These are phyloP conservation scores for Samsoniella hepiali DNA, from an alignment of 2,329 filamentous ascomycete genomes.

Conservation along the genomic window DNA sequence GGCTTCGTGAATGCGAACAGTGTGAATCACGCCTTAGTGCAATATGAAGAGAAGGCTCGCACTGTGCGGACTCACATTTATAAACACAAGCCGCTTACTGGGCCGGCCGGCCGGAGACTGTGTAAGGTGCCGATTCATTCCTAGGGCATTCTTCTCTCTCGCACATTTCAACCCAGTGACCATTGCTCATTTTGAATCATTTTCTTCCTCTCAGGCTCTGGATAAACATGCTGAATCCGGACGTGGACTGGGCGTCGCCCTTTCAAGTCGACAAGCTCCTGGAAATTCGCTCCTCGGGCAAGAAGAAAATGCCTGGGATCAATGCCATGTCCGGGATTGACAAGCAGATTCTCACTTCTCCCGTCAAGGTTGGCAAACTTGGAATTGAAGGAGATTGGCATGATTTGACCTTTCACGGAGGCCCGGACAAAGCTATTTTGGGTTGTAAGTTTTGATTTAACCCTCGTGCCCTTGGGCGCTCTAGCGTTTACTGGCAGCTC, in stretches of 20 bases:
- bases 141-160: neutral
- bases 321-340: conserved; percentile 55
- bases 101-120: neutral
- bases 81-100: neutral
- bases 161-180: neutral
- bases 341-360: conserved; percentile 44
- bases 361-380: conserved; percentile 43
- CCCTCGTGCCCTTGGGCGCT: neutral
- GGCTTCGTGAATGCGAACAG: neutral
- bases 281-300: conserved; percentile 55
- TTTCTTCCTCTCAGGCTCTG: neutral
- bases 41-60: neutral
- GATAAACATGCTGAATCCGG: conserved; percentile 18
- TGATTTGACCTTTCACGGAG: conserved; percentile 59
- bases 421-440: conserved; percentile 61
- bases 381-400: conserved; percentile 61
- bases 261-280: conserved; percentile 49
- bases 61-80: conserved; percentile 14
- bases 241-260: conserved; percentile 40
- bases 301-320: conserved; percentile 52
- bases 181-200: neutral
- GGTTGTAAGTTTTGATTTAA: conserved; percentile 41
- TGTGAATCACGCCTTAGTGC: neutral
- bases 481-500: neutral
- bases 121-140: conserved; percentile 10